Evolutionary conservation across 495 filamentous ascomycete species (phyloP).

Genomic region (Peziza echinospora): DNA sequence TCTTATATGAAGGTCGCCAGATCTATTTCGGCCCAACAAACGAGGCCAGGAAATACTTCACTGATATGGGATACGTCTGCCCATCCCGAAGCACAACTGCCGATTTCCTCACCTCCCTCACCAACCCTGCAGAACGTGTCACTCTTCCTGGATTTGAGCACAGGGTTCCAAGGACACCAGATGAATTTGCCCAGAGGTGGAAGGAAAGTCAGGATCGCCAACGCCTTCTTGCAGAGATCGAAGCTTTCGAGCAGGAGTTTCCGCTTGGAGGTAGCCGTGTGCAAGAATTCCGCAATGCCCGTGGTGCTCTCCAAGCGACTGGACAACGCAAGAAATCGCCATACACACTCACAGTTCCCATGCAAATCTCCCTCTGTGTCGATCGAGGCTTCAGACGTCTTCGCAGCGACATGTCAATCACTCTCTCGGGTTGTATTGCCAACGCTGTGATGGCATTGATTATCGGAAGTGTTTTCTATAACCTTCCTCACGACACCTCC

Average conservation of each 20-base stretch:
- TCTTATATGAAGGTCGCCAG: constrained; percentile 44
- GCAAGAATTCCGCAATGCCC: constrained; percentile 39
- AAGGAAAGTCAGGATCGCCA: constrained; percentile 40
- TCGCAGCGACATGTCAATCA: constrained; percentile 47
- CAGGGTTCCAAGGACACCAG: constrained; percentile 35
- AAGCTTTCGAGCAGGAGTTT: constrained; percentile 22
- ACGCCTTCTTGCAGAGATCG: constrained; percentile 38
- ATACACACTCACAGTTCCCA: constrained; percentile 49
- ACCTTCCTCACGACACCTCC: constrained; percentile 36
- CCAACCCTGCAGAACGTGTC: constrained; percentile 44
- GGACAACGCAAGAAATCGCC: constrained; percentile 30
- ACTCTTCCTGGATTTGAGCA: constrained; percentile 42
- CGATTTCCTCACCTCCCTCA: constrained; percentile 56
- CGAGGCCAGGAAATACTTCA: constrained; percentile 45
- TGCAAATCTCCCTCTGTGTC: constrained; percentile 55
- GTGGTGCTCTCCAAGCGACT: constrained; percentile 44
- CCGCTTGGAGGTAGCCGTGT: constrained; percentile 10
- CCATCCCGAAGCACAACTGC: constrained; percentile 48
- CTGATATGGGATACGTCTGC: constrained; percentile 45
- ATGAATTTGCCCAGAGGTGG: constrained; percentile 36
- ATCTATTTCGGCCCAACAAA: constrained; percentile 43
- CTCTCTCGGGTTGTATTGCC: constrained; percentile 45
- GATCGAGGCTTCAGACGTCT: constrained; percentile 51
- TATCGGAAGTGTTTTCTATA: constrained; percentile 63
- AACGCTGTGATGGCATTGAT: constrained; percentile 58